Conservation (phyloP, 2,329 filamentous ascomycete genomes). For the Metarhizium humberi region DNA sequence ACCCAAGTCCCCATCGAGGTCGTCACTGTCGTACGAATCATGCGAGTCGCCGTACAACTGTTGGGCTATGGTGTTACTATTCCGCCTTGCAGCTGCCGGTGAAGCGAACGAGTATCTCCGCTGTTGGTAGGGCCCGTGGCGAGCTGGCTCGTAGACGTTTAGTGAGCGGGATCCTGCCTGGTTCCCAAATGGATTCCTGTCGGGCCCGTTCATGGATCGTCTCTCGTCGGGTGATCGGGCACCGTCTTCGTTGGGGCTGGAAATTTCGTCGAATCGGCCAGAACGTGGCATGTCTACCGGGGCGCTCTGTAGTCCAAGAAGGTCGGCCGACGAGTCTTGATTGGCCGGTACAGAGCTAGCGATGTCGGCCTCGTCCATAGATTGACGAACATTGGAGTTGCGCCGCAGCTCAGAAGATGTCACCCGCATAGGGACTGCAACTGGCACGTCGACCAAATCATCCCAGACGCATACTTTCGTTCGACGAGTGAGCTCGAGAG, state of each 20-base stretch:
- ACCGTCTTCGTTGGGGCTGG: conserved; percentile 32
- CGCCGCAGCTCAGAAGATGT: conserved; percentile 79
- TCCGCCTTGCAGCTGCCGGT: conserved; percentile 33
- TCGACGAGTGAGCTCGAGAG: conserved; percentile 81
- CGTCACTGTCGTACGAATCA: conserved; percentile 58
- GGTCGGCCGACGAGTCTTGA: conserved; percentile 43
- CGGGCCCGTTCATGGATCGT: conserved; percentile 12
- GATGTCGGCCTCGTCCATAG: conserved; percentile 83
- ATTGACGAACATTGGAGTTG: conserved; percentile 39
- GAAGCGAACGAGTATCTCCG: conserved; percentile 46
- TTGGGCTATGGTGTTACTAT: conserved; percentile 42
- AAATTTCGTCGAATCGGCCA: conserved; percentile 59
- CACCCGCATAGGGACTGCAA: conserved; percentile 80
- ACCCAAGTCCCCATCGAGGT: conserved; percentile 79
- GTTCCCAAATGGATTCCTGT: conserved; percentile 10
- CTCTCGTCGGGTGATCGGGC: conserved; percentile 29
- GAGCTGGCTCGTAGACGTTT: conserved; percentile 35
- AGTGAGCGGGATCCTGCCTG: conserved; percentile 32
- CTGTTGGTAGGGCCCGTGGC: conserved; percentile 33
- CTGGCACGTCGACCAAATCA: conserved; percentile 89
- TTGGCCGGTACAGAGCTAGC: conserved; percentile 25
- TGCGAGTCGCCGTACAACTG: conserved; percentile 41
- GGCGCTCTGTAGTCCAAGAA: conserved; percentile 57
- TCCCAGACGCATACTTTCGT: conserved; percentile 96
- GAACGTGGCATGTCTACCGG: conserved; percentile 62